Evolutionary conservation across 116 monocot species (phyloP).

Genomic region (Phalaenopsis hybrid): DNA sequence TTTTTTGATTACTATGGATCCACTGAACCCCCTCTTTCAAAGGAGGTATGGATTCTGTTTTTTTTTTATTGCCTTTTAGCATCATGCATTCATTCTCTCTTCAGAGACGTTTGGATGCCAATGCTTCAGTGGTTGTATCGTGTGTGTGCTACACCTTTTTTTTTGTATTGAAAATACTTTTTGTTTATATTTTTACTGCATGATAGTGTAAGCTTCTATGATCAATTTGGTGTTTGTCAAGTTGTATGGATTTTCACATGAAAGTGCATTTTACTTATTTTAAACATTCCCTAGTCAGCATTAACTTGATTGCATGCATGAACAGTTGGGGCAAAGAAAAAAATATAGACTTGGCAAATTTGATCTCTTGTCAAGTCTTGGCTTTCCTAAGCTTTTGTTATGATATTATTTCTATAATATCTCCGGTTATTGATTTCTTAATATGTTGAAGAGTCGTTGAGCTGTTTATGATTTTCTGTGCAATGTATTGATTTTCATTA

Average conservation of each 20-base stretch:
- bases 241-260: not conserved
- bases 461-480: no score
- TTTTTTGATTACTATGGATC: conserved; percentile 90
- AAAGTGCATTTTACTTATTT: not conserved
- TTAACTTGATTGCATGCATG: not conserved
- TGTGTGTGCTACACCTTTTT: not conserved
- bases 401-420: not conserved
- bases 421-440: no score
- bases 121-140: not conserved
- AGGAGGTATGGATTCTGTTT: conserved; percentile 68
- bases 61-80: conserved; percentile 22
- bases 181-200: not conserved
- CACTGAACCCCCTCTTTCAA: conserved; percentile 73
- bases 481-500: no score
- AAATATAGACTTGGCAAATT: not conserved
- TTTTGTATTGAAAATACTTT: not conserved
- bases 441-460: no score
- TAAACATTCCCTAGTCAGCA: not conserved
- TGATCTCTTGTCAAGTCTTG: not conserved
- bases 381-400: not conserved
- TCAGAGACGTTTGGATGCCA: not conserved
- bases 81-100: not conserved
- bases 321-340: not conserved
- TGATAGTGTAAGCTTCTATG: not conserved
- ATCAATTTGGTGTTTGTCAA: conserved; percentile 1